Percentiles rank a stretch among this genome's conserved stretches.
phyloP scores from a whole-genome alignment of 2,329 filamentous ascomycete species.

The Arthrobotrys entomopaga region DNA sequence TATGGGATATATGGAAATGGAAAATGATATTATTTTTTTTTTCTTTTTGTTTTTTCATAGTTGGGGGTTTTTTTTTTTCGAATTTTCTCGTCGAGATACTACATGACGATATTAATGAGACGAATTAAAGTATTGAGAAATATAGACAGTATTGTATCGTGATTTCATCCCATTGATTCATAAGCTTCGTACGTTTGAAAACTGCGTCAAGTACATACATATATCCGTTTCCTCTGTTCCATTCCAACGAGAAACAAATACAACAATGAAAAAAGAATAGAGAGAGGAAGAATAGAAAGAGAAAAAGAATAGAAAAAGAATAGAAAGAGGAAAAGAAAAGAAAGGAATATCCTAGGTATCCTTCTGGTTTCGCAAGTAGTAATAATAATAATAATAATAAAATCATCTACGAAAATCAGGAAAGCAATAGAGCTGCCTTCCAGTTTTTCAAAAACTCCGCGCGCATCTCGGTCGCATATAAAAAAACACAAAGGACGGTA shows the following conservation, averaged over 20 bases:
- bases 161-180: too few species aligned
- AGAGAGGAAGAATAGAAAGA: conserved; percentile 5
- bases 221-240: not conserved
- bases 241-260: not conserved
- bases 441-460: conserved; percentile 12
- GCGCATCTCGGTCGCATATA: not conserved
- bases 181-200: too few species aligned
- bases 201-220: conserved; percentile 1
- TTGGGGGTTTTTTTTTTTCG: too few species aligned
- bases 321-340: not conserved
- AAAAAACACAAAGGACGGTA: not conserved
- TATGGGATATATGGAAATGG: too few species aligned
- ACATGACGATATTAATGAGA: too few species aligned
- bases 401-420: conserved; percentile 1
- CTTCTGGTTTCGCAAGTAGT: not conserved
- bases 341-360: not conserved
- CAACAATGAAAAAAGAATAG: not conserved
- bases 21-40: too few species aligned
- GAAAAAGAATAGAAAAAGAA: not conserved
- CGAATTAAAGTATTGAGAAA: too few species aligned
- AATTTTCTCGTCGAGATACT: too few species aligned
- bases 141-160: too few species aligned
- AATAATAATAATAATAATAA: not conserved
- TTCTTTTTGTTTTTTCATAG: too few species aligned
- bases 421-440: conserved; percentile 1